Base-by-base conservation (phyloP, 2,329 filamentous ascomycete genomes). In the Aspergillus transmontanensis region DNA sequence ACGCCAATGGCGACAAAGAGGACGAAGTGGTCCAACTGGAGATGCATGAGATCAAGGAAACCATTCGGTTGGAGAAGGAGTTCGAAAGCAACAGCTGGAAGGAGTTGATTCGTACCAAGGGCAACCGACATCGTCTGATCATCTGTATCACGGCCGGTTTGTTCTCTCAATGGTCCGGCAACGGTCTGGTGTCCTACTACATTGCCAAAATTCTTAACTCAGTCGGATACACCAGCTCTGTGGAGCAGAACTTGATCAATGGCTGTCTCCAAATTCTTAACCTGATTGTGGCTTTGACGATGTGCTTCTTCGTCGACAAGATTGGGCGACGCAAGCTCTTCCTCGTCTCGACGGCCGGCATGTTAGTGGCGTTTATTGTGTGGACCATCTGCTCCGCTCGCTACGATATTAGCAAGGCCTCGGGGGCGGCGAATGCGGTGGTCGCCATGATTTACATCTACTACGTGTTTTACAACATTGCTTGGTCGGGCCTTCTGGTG, bases 141-240 rank as follows among this genome's bases (percentile, higher is more conserved):
- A 85, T 88, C 60, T 75, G 84, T n/a, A 72, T 86, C 55, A 78
- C 80, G 26, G 78, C 84, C 9, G 85, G 85, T 64, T 76, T 86
- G 64, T 87, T 87, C 76, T 83, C 82, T 10, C 86, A 88, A 66
- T 87, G 84, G 83, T 84, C 81, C 59, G 85, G 85, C 41, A 86
- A 86, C 64, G 76, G 73, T 0, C 64, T 81, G 0, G 72, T 81
- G 21, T 76, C 72, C 0, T 81, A 81, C 68, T 81, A 80, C 59
- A 71, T 81, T 41, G 68, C 68, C 46, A 68, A 74, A 23, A 73
- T 81, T 21, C 72, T 81, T 14, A 68, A 76, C 46, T 70, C 69
- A 1, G 74, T 80, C 28, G 78, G 78, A 16, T 76, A 80, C 64
- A 78, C 73, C 0, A 69, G 76, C 19, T 66, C 75, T 7, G 69